Base-by-base conservation (phyloP, 768 basidiomycete species). In the Gymnopilus junonius region DNA sequence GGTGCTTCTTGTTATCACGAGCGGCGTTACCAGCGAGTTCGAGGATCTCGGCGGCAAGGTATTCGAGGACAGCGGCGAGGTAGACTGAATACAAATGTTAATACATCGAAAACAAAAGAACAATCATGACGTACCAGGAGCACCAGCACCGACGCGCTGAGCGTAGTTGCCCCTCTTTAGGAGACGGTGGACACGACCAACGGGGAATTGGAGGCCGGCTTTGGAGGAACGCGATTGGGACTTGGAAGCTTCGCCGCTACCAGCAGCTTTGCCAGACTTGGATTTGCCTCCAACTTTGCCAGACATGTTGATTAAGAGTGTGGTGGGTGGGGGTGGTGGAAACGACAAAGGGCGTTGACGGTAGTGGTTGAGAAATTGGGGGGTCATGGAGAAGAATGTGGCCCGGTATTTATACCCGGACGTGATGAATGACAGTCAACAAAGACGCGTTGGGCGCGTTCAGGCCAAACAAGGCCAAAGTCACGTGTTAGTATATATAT, bases 31-130 rank as follows among this genome's bases (percentile, higher is more conserved):
- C 94, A 65, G 94, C 94, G 37, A 96, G 84, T 76, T 96, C 94
- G 66, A 96, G 89, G 75, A 96, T 95, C 77, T 96, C 94, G 48
- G 94, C 94, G 63, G 93, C 91, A 64, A 96, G 89, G 74, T 96
- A 94, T 78, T 95, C 94, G 60, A 95, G 88, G 64, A 95, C 93
- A 20, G 93, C 93, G 35, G 93, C 93, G 59, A 95, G 88, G 79
- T 95, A 95, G 55, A 95, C 92, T 91, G 57, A 32, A 64, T 1
- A 58, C 50, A 65, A 34, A 17, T 21, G 35, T n/a, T 12, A 50
- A 40, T 17, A 6, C 10, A 11, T 35, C 40, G 62, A 53, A 15
- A 20, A 42, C 11, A 25, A 56, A 40, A 32, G 48, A 34, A 20
- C 57, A 40, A 48, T 5, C 1, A 53, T 3, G 12, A 77, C 79